These are phyloP conservation scores for Smithsoniella earleae DNA, from an alignment of 163 green algal species.

Conservation along the genomic window DNA sequence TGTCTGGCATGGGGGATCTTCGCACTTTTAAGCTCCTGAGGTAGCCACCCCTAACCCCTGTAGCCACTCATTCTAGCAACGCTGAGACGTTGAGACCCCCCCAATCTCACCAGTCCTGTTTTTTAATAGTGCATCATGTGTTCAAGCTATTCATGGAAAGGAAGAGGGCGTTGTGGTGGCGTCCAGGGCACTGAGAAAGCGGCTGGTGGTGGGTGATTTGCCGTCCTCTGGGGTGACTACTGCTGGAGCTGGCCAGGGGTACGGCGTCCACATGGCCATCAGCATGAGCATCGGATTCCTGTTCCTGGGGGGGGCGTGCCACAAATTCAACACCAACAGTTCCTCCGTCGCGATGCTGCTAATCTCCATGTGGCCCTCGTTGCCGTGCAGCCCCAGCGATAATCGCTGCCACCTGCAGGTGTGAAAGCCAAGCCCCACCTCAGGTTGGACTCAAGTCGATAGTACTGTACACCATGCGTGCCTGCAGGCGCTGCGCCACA, in stretches of 20 bases:
- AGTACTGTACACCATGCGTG: neutral
- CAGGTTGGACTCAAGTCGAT: no score
- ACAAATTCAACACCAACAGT: conserved; percentile 67
- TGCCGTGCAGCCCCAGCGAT: conserved; percentile 66
- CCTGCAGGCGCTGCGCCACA: conserved; percentile 78
- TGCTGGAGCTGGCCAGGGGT: conserved; percentile 35
- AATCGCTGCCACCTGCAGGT: conserved; percentile 81
- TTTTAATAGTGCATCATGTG: neutral
- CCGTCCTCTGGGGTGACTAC: neutral
- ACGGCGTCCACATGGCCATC: conserved; percentile 75
- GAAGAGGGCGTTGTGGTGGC: neutral
- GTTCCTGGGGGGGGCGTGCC: conserved; percentile 65
- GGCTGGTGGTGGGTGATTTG: neutral
- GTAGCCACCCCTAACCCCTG: neutral
- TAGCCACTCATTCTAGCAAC: neutral
- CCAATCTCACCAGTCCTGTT: neutral
- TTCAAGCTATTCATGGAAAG: no score
- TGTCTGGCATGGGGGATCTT: conserved; percentile 80
- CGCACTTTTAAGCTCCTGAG: conserved; percentile 74
- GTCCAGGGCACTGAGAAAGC: conserved; percentile 17
- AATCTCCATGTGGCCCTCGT: conserved; percentile 74
- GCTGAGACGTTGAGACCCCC: neutral
- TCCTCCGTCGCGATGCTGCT: conserved; percentile 75
- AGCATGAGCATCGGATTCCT: conserved; percentile 76
- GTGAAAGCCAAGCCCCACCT: neutral